Evolutionary conservation across 306 rosid genomes (phyloP).

Genomic region (Dalbergia oliveri): DNA sequence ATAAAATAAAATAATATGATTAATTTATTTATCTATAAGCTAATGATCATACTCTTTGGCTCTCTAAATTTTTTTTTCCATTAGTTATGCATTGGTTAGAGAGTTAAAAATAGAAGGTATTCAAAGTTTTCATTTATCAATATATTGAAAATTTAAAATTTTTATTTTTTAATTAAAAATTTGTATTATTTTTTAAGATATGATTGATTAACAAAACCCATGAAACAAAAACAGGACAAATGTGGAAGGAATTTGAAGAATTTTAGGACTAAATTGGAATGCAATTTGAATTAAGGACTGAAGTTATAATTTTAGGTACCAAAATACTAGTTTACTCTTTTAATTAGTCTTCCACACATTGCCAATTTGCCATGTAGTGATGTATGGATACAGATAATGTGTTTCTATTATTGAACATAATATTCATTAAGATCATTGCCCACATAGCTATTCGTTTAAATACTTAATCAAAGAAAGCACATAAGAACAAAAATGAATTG

Average conservation of each 20-base stretch:
- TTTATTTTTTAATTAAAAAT: too few species aligned
- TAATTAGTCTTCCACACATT: background rate
- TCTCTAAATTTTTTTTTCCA: too few species aligned
- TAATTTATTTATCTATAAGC: too few species aligned
- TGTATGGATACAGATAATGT: background rate
- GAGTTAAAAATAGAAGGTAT: too few species aligned
- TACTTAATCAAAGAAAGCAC: constrained; percentile 34
- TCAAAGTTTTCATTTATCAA: too few species aligned
- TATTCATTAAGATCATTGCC: background rate
- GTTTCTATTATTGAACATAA: constrained; percentile 31
- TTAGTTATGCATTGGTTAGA: too few species aligned
- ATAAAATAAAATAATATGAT: too few species aligned
- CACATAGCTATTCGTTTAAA: background rate
- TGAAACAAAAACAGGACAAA: background rate
- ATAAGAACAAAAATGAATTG: constrained; percentile 16
- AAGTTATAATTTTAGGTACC: background rate
- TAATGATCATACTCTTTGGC: too few species aligned
- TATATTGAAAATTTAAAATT: too few species aligned
- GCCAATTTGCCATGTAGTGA: background rate
- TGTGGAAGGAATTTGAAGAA: background rate
- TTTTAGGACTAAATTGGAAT: background rate
- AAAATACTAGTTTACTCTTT: background rate
- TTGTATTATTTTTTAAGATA: too few species aligned
- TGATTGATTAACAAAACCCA: too few species aligned
- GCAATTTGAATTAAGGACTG: background rate